Conservation (phyloP, 371 early-diverging fungal species). For the Catenaria anguillulae region DNA sequence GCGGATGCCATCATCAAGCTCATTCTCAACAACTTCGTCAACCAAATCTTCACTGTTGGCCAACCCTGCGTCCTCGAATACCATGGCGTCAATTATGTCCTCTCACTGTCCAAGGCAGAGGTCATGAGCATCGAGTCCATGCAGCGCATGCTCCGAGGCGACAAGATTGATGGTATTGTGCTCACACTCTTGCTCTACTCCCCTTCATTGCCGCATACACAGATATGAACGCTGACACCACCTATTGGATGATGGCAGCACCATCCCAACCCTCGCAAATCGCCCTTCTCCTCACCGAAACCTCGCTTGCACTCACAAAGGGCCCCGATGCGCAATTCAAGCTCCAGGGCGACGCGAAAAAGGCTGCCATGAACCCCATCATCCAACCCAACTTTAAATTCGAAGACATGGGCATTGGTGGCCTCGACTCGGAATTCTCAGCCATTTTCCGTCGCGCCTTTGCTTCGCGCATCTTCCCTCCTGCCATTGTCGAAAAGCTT, state of each 20-base stretch:
- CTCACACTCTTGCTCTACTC: constrained; percentile 12
- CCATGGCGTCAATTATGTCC: constrained; percentile 51
- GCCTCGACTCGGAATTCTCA: constrained; percentile 93
- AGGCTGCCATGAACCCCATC: constrained; percentile 37
- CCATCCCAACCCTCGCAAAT: constrained; percentile 8
- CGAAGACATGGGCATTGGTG: constrained; percentile 99
- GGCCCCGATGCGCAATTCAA: constrained; percentile 53
- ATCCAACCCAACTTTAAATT: constrained; percentile 94
- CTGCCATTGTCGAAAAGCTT: constrained; percentile 83
- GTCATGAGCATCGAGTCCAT: constrained; percentile 47
- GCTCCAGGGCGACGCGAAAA: constrained; percentile 46
- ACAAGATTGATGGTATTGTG: constrained; percentile 10
- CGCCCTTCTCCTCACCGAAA: constrained; percentile 61
- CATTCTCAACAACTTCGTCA: constrained; percentile 46
- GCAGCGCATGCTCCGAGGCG: constrained; percentile 29
- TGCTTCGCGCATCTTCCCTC: constrained; percentile 97
- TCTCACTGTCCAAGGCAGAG: constrained; percentile 36
- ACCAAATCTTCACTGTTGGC: constrained; percentile 56
- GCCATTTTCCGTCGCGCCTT: constrained; percentile 98
- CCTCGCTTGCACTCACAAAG: constrained; percentile 51
- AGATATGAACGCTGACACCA: too few species aligned
- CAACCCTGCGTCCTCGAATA: constrained; percentile 67
- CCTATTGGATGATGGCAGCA: too few species aligned
- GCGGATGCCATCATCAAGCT: constrained; percentile 49
- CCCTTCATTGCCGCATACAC: constrained; percentile 8